Conservation (phyloP, 768 basidiomycete species). For the Termitomyces sp. region DNA sequence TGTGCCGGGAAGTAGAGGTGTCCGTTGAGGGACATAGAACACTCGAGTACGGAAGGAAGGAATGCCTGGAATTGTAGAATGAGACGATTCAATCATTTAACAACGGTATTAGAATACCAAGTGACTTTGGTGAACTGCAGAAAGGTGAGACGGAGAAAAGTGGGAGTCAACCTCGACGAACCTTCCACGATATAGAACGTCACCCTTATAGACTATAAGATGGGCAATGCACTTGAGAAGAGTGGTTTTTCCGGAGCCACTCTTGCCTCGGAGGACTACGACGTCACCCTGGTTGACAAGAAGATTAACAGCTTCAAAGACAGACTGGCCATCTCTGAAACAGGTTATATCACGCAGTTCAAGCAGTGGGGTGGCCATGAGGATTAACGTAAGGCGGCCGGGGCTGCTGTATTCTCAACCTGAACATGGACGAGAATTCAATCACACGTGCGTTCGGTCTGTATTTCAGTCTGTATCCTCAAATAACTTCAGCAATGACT, state of each 20-base stretch:
- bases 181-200: slow-evolving; percentile 64
- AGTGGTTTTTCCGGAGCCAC: slow-evolving; percentile 79
- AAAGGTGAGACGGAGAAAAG: neutral
- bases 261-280: slow-evolving; percentile 71
- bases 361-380: slow-evolving; percentile 31
- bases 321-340: slow-evolving; percentile 35
- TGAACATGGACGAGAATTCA: too few relatives aligned
- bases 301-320: slow-evolving; percentile 62
- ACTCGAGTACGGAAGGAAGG: slow-evolving; percentile 75
- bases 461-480: too few relatives aligned
- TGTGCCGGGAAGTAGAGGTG: slow-evolving; percentile 79
- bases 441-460: too few relatives aligned
- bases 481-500: neutral
- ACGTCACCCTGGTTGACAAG: slow-evolving; percentile 69
- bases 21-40: slow-evolving; percentile 84
- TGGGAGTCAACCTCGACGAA: slow-evolving; percentile 19
- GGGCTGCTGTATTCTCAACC: neutral
- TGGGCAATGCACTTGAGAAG: slow-evolving; percentile 83
- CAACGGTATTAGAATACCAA: slow-evolving; percentile 29
- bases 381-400: neutral
- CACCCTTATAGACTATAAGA: slow-evolving; percentile 64
- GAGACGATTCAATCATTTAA: neutral
- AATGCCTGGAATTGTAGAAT: slow-evolving; percentile 43
- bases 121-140: slow-evolving; percentile 42
- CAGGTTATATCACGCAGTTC: slow-evolving; percentile 49